Evolutionary conservation across 306 rosid species (phyloP), one percentile per base, ranked within the genome.

Genomic region (Ormosia emarginata): DNA sequence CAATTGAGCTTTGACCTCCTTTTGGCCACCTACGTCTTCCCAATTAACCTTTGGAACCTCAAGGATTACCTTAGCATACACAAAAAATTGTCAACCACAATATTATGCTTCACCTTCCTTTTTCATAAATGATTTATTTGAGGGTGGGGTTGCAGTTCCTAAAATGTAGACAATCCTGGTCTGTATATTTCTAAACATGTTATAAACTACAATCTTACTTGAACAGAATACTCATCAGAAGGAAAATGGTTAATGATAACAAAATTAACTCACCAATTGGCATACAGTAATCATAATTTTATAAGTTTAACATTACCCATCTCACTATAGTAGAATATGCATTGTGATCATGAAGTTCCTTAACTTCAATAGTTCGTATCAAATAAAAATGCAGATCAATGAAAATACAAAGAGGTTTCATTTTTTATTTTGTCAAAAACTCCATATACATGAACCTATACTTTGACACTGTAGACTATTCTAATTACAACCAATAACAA

Each of bases 1-100:
- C 82, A 95, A 84, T 84, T 93, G 95, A 55, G 64, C 82, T 84
- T 91, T 93, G 82, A 93, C 94, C 87, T 95, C 99, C 67, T 81
- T 83, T 79, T 93, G 99, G 81, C 99, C 99, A 4, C 99, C 99
- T 43, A 95, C 91, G 84, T 93, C 99, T 83, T 89, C 94, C 99
- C 99, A 95, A 50, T 84, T 92, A 63, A 95, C 95, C 88, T 93
- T 93, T 50, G 98, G 99, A 88, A 95, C 91, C 86, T 93, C 98
- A 78, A 95, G 95, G 33, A 87, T 89, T 75, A 95, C 98, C 98
- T 94, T 74, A 52, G 79, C 29, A 55, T 37, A 67, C 57, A 67
- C 50, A 81, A 40, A 61, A 62, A 34, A 15, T 75, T 63, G 33
- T 50, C 37, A 40, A 65, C 36, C 63, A n/a, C 43, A 67, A 12